These are phyloP conservation scores for Spathaspora arborariae DNA, from an alignment of 805 yeast genomes.

Conservation along the genomic window DNA sequence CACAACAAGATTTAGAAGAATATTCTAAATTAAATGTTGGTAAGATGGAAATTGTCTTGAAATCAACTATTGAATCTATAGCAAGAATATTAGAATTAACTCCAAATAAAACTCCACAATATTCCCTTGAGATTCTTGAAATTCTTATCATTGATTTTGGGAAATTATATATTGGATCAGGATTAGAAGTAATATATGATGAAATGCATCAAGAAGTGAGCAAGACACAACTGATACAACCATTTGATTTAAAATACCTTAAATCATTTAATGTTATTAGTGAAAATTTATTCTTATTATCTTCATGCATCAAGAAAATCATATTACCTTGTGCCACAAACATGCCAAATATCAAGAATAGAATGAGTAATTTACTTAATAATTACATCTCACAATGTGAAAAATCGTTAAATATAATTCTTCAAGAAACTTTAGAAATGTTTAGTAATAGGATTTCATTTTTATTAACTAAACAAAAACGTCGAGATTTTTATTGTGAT, in stretches of 20 bases:
- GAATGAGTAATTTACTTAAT: conserved; percentile 61
- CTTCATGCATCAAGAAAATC: conserved; percentile 70
- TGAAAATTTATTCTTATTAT: conserved; percentile 59
- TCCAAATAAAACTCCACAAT: conserved; percentile 57
- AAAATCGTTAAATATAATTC: conserved; percentile 57
- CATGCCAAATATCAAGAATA: conserved; percentile 51
- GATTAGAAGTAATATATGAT: conserved; percentile 65
- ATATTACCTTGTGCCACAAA: conserved; percentile 70
- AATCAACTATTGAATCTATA: conserved; percentile 71
- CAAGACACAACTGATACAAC: conserved; percentile 17
- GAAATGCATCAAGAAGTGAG: conserved; percentile 35
- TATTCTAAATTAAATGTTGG: conserved; percentile 33
- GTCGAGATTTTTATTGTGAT: conserved; percentile 60
- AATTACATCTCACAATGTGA: conserved; percentile 59
- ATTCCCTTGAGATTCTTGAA: conserved; percentile 64
- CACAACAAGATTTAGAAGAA: conserved; percentile 17
- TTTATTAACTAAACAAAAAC: conserved; percentile 60
- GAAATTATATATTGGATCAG: conserved; percentile 67
- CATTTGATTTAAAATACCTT: conserved; percentile 45
- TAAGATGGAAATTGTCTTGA: conserved; percentile 60
- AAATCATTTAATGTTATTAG: conserved; percentile 49
- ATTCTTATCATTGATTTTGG: conserved; percentile 68
- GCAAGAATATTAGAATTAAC: conserved; percentile 73
- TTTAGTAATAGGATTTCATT: conserved; percentile 46
- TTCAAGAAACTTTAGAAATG: conserved; percentile 55